These are phyloP conservation scores for Xylaria castorea DNA, from an alignment of 495 filamentous ascomycete species.

Conservation along the genomic window DNA sequence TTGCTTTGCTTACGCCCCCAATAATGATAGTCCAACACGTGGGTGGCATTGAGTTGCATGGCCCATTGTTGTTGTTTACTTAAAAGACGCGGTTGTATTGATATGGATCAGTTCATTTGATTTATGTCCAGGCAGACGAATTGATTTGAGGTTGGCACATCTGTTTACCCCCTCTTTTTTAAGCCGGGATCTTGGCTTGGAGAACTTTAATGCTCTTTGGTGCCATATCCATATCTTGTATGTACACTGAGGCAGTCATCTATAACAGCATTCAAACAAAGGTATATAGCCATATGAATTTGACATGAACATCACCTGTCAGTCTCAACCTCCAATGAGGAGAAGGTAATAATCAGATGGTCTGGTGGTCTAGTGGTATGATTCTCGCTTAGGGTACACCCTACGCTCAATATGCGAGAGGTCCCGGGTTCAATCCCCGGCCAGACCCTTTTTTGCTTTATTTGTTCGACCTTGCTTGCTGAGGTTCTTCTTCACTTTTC, in stretches of 20 bases:
- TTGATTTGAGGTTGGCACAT: background rate
- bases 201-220: background rate
- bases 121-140: background rate
- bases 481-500: too few relatives aligned
- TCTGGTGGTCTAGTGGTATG: conserved; percentile 31
- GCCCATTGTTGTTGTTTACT: conserved; percentile 6
- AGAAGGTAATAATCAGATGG: too few relatives aligned
- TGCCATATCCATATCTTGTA: too few relatives aligned
- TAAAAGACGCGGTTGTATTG: conserved; percentile 6
- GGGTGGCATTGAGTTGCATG: conserved; percentile 5
- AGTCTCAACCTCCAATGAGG: too few relatives aligned
- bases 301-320: too few relatives aligned
- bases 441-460: conserved; percentile 22
- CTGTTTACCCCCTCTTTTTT: background rate
- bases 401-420: conserved; percentile 20
- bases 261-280: too few relatives aligned
- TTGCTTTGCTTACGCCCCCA: background rate
- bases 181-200: background rate
- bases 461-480: too few relatives aligned
- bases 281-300: too few relatives aligned
- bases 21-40: background rate
- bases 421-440: conserved; percentile 32
- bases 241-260: too few relatives aligned
- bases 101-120: conserved; percentile 10
- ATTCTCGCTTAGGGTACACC: conserved; percentile 32